These are phyloP conservation scores for Carex kokanica DNA, from an alignment of 176 grass and related monocot genomes.

Conservation along the genomic window DNA sequence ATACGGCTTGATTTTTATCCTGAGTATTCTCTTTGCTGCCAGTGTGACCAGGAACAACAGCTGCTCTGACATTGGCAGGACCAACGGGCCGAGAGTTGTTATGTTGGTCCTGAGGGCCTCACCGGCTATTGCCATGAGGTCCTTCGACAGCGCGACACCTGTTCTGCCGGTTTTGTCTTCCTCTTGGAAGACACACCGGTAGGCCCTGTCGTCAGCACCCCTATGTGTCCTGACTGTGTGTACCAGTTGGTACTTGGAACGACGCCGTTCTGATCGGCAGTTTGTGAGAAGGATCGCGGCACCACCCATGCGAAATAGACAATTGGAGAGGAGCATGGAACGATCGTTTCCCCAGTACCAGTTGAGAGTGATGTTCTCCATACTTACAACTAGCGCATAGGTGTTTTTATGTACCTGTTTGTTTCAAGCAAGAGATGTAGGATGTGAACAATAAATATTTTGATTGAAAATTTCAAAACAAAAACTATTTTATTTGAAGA, in stretches of 20 bases:
- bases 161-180: constrained; percentile 42
- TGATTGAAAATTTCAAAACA: background rate
- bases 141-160: constrained; percentile 73
- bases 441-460: background rate
- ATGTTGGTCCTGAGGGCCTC: constrained; percentile 75
- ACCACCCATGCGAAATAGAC: constrained; percentile 95
- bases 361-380: constrained; percentile 96
- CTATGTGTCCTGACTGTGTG: constrained; percentile 80
- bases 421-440: background rate
- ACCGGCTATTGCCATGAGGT: constrained; percentile 85
- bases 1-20: constrained; percentile 44
- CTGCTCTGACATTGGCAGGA: constrained; percentile 85
- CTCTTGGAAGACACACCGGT: constrained; percentile 76
- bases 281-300: constrained; percentile 76
- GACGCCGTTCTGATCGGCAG: constrained; percentile 32
- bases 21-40: constrained; percentile 37
- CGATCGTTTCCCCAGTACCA: constrained; percentile 94
- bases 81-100: constrained; percentile 74
- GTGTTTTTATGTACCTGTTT: constrained; percentile 69
- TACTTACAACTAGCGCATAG: constrained; percentile 92
- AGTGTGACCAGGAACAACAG: constrained; percentile 60
- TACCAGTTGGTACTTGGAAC: constrained; percentile 77
- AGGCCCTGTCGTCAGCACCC: constrained; percentile 55
- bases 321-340: constrained; percentile 94
- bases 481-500: constrained; percentile 18